Evolutionary conservation across 192 early-diverging fungal species (phyloP), one percentile per base, ranked within the genome.

Genomic region (Chytriomyces confervae): DNA sequence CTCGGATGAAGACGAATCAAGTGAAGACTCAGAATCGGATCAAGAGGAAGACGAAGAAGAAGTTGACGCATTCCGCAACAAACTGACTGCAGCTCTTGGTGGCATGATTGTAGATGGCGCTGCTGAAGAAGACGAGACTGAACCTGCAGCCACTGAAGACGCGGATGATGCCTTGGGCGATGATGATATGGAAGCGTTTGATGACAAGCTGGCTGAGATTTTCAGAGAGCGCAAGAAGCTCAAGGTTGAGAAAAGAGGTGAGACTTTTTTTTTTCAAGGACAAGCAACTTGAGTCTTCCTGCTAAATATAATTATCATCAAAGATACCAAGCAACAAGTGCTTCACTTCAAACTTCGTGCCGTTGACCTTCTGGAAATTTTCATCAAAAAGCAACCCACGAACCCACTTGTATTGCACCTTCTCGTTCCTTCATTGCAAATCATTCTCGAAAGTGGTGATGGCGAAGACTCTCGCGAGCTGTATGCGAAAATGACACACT

Each of bases 121-220:
- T 18, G 81, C 81, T 18, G 87, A 87, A n/a, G 82, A 85, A 50
- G 86, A 83, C 7, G 78, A 81, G 6, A 86, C 84, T 20, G 89
- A 87, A 7, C 80, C 80, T 49, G 88, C 79, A 18, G 89, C 83
- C 3, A 80, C 83, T 18, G 90, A 91, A 44, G 90, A 91, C 53
- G 90, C 85, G 24, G 86, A 89, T 20, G 87, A 87, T 45, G 86
- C 82, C 77, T n/a, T 91, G 67, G 90, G 91, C 68, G 95, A 96
- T 75, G 94, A 96, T 68, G 87, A 93, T 78, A 96, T 96, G 95
- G 90, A 86, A 75, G 90, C 86, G 24, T 97, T 95, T 84, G 97
- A 98, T 82, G 91, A 91, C 60, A 97, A 98, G 81, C 84, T 98
- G 61, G 91, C 92, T 8, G 97, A 97, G 78, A 95, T 98, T 66